Conservation (phyloP, 106 monocot species). For the Dendrobium nobile region DNA sequence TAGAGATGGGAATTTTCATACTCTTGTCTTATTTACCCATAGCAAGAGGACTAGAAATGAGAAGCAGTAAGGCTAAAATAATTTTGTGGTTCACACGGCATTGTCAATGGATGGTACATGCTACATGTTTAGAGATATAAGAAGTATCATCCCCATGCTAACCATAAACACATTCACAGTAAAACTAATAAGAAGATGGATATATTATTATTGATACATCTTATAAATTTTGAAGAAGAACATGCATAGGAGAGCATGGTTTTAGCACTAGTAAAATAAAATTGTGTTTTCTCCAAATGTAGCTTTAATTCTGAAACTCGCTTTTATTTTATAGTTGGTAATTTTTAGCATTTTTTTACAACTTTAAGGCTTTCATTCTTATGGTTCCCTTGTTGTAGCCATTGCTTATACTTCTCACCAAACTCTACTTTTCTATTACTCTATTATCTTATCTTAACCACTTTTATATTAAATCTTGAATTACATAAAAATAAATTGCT, state of each 20-base stretch:
- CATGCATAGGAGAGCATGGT: constrained; percentile 94
- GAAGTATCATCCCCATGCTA: neutral
- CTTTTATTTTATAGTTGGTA: too few relatives aligned
- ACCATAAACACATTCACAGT: neutral
- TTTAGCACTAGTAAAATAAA: constrained; percentile 97
- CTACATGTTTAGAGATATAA: neutral
- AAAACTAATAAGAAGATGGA: neutral
- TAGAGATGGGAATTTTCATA: constrained; percentile 99
- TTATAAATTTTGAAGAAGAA: constrained; percentile 38
- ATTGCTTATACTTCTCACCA: too few relatives aligned
- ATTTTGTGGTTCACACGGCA: constrained; percentile 84
- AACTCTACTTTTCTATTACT: too few relatives aligned
- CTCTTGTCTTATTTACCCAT: constrained; percentile 83
- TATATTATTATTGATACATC: neutral
- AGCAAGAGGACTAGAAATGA: constrained; percentile 55
- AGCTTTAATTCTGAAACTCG: too few relatives aligned
- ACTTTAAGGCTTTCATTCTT: too few relatives aligned
- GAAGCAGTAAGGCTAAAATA: constrained; percentile 90
- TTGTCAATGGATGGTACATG: constrained; percentile 87
- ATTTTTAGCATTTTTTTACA: too few relatives aligned
- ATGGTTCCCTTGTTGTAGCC: too few relatives aligned
- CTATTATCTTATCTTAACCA: too few relatives aligned
- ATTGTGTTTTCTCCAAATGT: constrained; percentile 28
- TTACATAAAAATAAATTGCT: too few relatives aligned
- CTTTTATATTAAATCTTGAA: too few relatives aligned